Conservation (phyloP, 345 rosid species). For the Firmiana major region DNA sequence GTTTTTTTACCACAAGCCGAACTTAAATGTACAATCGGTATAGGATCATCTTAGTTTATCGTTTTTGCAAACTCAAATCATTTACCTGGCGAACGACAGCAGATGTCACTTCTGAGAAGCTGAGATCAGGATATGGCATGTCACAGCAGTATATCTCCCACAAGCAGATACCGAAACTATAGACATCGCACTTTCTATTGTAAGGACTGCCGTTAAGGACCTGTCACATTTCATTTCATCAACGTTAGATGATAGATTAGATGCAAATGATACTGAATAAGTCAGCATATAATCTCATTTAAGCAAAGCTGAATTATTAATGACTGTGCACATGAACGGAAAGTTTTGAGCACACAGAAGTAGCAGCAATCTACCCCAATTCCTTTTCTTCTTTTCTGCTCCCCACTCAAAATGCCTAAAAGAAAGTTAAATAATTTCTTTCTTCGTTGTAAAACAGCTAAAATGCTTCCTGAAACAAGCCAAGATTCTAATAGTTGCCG, state of each 20-base stretch:
- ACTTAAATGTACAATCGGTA: background rate
- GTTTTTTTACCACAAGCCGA: background rate
- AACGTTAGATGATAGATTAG: conserved; percentile 2
- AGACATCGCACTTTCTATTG: conserved; percentile 93
- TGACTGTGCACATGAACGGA: background rate
- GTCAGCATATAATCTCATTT: background rate
- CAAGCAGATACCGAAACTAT: conserved; percentile 93
- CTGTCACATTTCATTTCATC: conserved; percentile 28
- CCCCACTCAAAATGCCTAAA: background rate
- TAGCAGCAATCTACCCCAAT: background rate
- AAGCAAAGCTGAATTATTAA: background rate
- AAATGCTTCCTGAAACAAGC: background rate
- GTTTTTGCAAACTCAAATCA: background rate
- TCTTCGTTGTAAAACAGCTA: background rate
- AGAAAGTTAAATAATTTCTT: background rate
- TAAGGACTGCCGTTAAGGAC: conserved; percentile 91
- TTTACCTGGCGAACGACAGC: conserved; percentile 95
- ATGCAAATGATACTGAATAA: background rate
- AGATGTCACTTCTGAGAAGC: conserved; percentile 94
- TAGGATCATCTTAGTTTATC: background rate
- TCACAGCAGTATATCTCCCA: conserved; percentile 99
- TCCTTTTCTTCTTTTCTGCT: background rate
- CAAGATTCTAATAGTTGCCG: background rate
- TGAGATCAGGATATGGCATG: conserved; percentile 98
- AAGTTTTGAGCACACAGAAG: background rate